Evolutionary conservation across 495 filamentous ascomycete genomes (phyloP).

Genomic region (Apiosordaria backusii): DNA sequence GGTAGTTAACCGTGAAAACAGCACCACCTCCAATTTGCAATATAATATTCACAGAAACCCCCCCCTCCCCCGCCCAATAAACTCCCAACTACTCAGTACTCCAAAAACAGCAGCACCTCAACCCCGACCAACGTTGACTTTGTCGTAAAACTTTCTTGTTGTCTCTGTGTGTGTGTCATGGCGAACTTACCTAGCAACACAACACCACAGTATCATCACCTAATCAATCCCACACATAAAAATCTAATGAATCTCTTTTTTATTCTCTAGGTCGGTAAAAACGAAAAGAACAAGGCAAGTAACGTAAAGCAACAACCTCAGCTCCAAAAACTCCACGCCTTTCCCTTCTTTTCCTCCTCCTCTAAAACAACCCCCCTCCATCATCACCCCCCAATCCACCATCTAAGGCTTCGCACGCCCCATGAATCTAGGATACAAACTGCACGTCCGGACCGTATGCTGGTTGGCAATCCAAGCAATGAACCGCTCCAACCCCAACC

Average conservation of each 20-base stretch:
- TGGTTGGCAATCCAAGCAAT: constrained; percentile 93
- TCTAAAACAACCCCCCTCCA: neutral
- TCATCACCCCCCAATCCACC: neutral
- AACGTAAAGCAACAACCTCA: neutral
- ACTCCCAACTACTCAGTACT: too few species aligned
- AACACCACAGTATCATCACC: too few species aligned
- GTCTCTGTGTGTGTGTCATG: too few species aligned
- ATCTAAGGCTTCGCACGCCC: constrained; percentile 83
- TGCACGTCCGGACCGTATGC: constrained; percentile 85
- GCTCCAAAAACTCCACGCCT: constrained; percentile 1
- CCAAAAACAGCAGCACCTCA: too few species aligned
- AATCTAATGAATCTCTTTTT: neutral
- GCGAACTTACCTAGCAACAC: too few species aligned
- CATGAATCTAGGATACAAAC: constrained; percentile 90
- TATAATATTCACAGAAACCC: too few species aligned
- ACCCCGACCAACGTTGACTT: too few species aligned
- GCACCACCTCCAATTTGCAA: too few species aligned
- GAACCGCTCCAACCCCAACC: constrained; percentile 92
- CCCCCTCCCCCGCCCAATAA: too few species aligned
- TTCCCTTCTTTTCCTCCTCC: neutral
- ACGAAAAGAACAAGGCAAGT: neutral
- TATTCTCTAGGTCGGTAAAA: neutral
- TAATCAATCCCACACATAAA: too few species aligned
- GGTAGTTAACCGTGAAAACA: too few species aligned
- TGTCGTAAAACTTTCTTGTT: too few species aligned